phyloP scores from a whole-genome alignment of 441 rosid genomes.

The Aquilaria agallochum region DNA sequence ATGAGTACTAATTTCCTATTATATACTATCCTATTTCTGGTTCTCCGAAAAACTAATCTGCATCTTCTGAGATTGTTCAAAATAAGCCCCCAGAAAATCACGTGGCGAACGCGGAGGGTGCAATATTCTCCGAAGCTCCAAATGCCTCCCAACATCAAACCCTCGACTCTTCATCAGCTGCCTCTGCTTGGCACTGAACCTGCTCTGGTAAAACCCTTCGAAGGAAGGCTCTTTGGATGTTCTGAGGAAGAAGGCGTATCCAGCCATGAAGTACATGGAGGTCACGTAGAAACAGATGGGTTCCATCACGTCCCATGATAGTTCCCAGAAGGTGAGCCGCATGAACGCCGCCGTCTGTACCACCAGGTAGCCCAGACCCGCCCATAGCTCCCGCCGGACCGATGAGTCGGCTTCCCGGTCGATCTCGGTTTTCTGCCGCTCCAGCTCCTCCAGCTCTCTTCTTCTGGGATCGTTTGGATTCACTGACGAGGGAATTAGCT shows the following conservation, averaged over 20 bases:
- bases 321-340: background rate
- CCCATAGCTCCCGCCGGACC: slow-evolving; percentile 52
- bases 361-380: slow-evolving; percentile 65
- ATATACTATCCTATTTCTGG: no score
- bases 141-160: slow-evolving; percentile 55
- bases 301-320: slow-evolving; percentile 1
- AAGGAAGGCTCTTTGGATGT: slow-evolving; percentile 87
- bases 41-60: slow-evolving; percentile 1
- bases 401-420: background rate
- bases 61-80: slow-evolving; percentile 9
- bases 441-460: background rate
- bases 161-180: slow-evolving; percentile 37
- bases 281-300: background rate
- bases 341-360: slow-evolving; percentile 58
- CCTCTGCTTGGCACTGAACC: slow-evolving; percentile 67
- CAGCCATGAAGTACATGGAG: background rate
- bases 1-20: no score
- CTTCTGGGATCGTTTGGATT: background rate
- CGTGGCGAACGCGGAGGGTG: background rate
- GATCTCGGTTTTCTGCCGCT: background rate
- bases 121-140: slow-evolving; percentile 44
- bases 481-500: slow-evolving; percentile 52
- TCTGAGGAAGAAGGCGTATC: slow-evolving; percentile 38
- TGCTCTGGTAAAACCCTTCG: slow-evolving; percentile 81
- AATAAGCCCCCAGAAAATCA: no score